Evolutionary conservation across 306 rosid genomes (phyloP).

Genomic region (Cyamopsis tetragonoloba): DNA sequence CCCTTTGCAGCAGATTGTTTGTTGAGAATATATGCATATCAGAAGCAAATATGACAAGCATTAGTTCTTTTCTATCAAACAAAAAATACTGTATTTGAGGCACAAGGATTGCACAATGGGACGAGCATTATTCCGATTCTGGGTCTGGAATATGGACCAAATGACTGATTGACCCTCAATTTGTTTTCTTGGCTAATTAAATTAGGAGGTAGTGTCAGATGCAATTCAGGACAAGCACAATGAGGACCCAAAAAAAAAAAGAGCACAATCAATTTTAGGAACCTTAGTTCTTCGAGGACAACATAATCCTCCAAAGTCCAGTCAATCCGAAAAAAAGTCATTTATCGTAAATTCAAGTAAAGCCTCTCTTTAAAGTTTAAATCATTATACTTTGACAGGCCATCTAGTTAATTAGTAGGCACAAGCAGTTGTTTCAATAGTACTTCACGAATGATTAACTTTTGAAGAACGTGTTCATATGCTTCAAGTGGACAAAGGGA

Average conservation of each 20-base stretch:
- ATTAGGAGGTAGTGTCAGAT: not conserved
- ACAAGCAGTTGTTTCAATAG: not conserved
- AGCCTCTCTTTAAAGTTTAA: not conserved
- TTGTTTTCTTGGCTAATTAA: constrained; percentile 6
- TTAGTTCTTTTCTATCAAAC: too few relatives aligned
- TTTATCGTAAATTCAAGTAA: not conserved
- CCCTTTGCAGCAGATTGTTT: too few relatives aligned
- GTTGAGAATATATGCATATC: too few relatives aligned
- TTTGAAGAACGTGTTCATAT: not conserved
- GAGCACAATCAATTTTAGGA: constrained; percentile 18
- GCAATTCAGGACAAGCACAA: not conserved
- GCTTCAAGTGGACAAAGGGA: constrained; percentile 30
- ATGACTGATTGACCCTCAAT: not conserved
- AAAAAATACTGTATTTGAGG: too few relatives aligned
- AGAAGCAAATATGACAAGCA: too few relatives aligned
- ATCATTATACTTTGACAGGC: not conserved
- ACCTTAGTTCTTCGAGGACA: constrained; percentile 26
- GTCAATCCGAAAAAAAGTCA: not conserved
- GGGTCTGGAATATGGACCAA: not conserved
- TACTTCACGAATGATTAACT: not conserved
- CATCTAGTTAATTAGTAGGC: not conserved
- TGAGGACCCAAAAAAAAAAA: too few relatives aligned
- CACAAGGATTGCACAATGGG: too few relatives aligned
- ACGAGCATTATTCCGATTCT: too few relatives aligned
- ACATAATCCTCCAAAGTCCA: constrained; percentile 21